Conservation (phyloP, 345 rosid genomes). For the Gossypium thurberi region DNA sequence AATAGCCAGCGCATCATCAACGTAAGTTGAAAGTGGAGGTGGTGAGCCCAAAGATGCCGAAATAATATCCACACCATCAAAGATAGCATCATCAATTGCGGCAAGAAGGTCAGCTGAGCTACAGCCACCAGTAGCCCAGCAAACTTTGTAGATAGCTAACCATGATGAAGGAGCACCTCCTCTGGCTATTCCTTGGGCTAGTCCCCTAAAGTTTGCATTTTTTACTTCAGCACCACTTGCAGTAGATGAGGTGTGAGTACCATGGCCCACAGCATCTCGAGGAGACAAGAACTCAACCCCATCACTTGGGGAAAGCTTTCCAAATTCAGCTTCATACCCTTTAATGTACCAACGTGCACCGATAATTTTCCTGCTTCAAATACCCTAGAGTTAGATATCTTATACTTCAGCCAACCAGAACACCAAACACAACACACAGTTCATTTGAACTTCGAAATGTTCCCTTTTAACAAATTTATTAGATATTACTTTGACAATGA, state of each 20-base stretch:
- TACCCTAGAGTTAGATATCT: not conserved
- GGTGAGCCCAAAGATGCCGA: constrained; percentile 35
- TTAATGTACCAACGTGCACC: constrained; percentile 43
- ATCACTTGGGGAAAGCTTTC: constrained; percentile 10
- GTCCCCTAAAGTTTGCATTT: constrained; percentile 37
- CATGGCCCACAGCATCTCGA: constrained; percentile 55
- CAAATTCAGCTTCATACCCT: constrained; percentile 45
- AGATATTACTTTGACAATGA: not conserved
- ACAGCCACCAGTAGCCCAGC: constrained; percentile 39
- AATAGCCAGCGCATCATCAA: constrained; percentile 40
- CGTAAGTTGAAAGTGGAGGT: constrained; percentile 22
- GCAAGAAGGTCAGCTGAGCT: constrained; percentile 37
- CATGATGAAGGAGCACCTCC: constrained; percentile 54
- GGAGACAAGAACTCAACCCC: constrained; percentile 47
- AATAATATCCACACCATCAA: constrained; percentile 39
- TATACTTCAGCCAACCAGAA: not conserved
- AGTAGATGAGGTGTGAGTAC: constrained; percentile 59
- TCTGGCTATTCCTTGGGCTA: constrained; percentile 41
- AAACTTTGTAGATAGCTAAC: constrained; percentile 38
- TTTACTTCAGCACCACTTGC: constrained; percentile 37
- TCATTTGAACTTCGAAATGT: not conserved
- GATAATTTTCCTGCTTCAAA: constrained; percentile 34
- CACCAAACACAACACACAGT: not conserved
- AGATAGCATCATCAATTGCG: constrained; percentile 40
- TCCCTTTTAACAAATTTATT: not conserved